Percentiles rank a stretch among this genome's conserved stretches.
Conservation (phyloP, 768 basidiomycete genomes). For the Boletus barrowsii region DNA sequence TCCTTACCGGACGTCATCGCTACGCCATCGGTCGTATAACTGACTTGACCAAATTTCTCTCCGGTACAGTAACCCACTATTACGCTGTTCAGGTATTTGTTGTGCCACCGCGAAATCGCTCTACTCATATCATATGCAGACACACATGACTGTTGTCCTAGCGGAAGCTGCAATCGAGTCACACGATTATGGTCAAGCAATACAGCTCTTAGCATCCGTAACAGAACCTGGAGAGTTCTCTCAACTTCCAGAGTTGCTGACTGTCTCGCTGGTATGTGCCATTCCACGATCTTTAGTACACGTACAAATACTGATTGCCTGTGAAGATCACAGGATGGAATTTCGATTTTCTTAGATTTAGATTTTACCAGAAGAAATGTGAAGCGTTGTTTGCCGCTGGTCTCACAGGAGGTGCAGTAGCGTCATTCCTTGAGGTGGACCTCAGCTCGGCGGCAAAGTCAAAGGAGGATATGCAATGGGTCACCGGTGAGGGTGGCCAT, state of each 20-base stretch:
- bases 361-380: constrained; percentile 4
- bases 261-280: constrained; percentile 12
- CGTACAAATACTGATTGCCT: not conserved
- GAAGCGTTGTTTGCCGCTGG: constrained; percentile 6
- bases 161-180: constrained; percentile 10
- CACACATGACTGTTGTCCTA: constrained; percentile 11
- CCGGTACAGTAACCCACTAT: not conserved
- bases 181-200: constrained; percentile 5
- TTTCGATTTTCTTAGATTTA: constrained; percentile 8
- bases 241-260: constrained; percentile 10
- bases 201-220: constrained; percentile 6
- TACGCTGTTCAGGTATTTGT: constrained; percentile 9
- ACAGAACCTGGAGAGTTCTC: not conserved
- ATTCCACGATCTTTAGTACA: not conserved
- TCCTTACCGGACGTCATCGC: constrained; percentile 1
- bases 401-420: not conserved
- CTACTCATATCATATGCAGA: not conserved
- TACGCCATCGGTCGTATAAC: constrained; percentile 4
- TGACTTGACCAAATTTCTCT: constrained; percentile 3
- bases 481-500: not conserved
- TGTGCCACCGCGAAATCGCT: not conserved
- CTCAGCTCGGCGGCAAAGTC: not conserved
- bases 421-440: constrained; percentile 2
- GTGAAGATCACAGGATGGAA: constrained; percentile 17
- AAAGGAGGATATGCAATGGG: constrained; percentile 3